Conservation (phyloP, 192 early-diverging fungal genomes). For the Geranomyces michiganensis region DNA sequence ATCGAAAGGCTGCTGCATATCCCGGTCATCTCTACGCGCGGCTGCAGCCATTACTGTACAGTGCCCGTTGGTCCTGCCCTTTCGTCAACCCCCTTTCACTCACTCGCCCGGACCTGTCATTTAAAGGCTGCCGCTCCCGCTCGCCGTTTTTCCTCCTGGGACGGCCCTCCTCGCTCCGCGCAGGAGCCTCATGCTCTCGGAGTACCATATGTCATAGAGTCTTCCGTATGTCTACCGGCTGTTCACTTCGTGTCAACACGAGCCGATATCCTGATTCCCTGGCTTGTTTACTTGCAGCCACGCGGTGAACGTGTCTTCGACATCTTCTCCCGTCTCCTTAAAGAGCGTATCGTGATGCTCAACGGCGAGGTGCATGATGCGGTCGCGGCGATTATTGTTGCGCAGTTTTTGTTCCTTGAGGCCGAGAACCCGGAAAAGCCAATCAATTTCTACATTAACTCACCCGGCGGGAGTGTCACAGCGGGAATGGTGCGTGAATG, state of each 20-base stretch:
- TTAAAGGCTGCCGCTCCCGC: background rate
- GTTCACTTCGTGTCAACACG: slow-evolving; percentile 1
- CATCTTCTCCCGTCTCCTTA: slow-evolving; percentile 94
- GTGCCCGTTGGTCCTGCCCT: no score
- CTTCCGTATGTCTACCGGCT: slow-evolving; percentile 29
- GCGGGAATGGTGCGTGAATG: slow-evolving; percentile 70
- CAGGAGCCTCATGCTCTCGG: slow-evolving; percentile 34
- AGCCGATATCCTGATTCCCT: background rate
- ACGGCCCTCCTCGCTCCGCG: background rate
- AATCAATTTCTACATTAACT: slow-evolving; percentile 96
- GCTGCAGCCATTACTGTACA: no score
- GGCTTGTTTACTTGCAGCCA: slow-evolving; percentile 28
- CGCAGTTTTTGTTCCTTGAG: slow-evolving; percentile 93
- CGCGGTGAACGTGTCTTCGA: slow-evolving; percentile 93
- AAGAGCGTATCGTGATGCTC: slow-evolving; percentile 96
- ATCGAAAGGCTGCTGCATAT: no score
- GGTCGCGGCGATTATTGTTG: slow-evolving; percentile 85
- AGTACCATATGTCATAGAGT: slow-evolving; percentile 59
- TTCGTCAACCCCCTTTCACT: no score
- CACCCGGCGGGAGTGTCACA: slow-evolving; percentile 94
- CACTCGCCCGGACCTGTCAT: no score
- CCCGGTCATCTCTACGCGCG: no score
- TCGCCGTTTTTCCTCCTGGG: background rate
- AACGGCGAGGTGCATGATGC: slow-evolving; percentile 88
- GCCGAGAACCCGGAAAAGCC: slow-evolving; percentile 92